phyloP scores from a whole-genome alignment of 371 early-diverging fungal species.

The Phascolomyces articulosus region DNA sequence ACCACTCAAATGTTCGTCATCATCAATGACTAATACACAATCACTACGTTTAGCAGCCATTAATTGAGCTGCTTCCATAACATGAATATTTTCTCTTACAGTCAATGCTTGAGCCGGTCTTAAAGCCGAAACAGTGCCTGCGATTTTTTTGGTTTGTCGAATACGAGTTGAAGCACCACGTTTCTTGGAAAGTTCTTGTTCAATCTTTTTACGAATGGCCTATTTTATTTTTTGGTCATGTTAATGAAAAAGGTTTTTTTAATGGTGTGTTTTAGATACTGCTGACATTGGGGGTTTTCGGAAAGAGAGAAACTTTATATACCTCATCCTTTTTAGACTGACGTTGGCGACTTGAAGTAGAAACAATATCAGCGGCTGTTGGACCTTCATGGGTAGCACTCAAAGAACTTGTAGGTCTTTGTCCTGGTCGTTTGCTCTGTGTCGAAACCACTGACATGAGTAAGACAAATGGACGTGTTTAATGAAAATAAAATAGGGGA shows the following conservation, averaged over 20 bases:
- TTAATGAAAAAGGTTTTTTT: background rate
- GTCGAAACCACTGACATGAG: conserved; percentile 31
- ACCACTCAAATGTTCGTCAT: conserved; percentile 85
- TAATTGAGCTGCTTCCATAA: conserved; percentile 89
- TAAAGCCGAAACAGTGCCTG: conserved; percentile 87
- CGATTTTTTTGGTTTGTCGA: conserved; percentile 47
- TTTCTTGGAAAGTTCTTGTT: conserved; percentile 69
- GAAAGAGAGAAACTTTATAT: background rate
- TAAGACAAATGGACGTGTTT: background rate
- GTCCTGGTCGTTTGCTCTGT: conserved; percentile 18
- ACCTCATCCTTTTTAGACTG: conserved; percentile 50
- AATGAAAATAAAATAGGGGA: background rate
- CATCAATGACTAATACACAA: conserved; percentile 85
- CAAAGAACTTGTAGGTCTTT: conserved; percentile 16
- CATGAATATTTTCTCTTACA: conserved; percentile 80
- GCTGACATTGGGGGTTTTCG: background rate
- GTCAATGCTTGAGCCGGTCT: conserved; percentile 85
- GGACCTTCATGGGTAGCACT: conserved; percentile 9
- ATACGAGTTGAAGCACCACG: conserved; percentile 33
- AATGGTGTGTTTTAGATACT: background rate
- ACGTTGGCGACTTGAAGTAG: conserved; percentile 35
- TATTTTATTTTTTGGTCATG: conserved; percentile 13
- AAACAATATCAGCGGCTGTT: conserved; percentile 7
- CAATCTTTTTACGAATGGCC: conserved; percentile 74
- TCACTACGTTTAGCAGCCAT: conserved; percentile 96